Base-by-base conservation (phyloP, 164 flowering plant genomes). In the Tinospora cordifolia region DNA sequence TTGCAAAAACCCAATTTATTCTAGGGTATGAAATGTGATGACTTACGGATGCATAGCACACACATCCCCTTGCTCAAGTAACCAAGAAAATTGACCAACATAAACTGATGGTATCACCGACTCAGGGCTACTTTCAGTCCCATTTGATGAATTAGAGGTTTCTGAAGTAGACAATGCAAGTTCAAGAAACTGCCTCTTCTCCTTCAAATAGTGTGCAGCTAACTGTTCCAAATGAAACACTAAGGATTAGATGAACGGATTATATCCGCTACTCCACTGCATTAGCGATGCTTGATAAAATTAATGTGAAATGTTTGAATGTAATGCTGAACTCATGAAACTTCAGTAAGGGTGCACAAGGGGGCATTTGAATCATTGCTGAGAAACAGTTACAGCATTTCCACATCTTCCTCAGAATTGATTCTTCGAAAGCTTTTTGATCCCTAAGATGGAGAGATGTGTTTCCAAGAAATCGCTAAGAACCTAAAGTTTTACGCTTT, bases 151-250 rank as follows among this genome's bases (percentile, higher is more conserved):
- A 27, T 57, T 68, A 26, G 73, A 60, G 67, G 75, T 70, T 79
- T 86, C 88, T 39, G 85, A 75, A 81, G 81, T 77, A 17, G 94
- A 87, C 54, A 87, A 54, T 19, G 88, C 77, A 78, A 88, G 62
- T 79, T 92, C 97, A 73, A 88, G 74, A 62, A 79, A 85, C 30
- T 74, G 72, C 78, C 84, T 88, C 83, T 90, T 95, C 76, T 90
- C 94, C 83, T 81, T 86, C 80, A 92, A 76, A 84, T 87, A 87
- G 44, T 84, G 81, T 67, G 96, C 96, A 70, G 99, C 92, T 67
- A 87, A 70, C 99, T 94, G 90, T 79, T 76, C 62, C 65, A 74
- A 34, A 41, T 21, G 22, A 27, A 51, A 54, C 60, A n/a, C 46
- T 49, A 27, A 6, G 27, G 60, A 27, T 26, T 46, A 24, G 17